Evolutionary conservation across 164 flowering plant genomes (phyloP), one percentile per base, ranked within the genome.

Genomic region (Aristolochia californica): DNA sequence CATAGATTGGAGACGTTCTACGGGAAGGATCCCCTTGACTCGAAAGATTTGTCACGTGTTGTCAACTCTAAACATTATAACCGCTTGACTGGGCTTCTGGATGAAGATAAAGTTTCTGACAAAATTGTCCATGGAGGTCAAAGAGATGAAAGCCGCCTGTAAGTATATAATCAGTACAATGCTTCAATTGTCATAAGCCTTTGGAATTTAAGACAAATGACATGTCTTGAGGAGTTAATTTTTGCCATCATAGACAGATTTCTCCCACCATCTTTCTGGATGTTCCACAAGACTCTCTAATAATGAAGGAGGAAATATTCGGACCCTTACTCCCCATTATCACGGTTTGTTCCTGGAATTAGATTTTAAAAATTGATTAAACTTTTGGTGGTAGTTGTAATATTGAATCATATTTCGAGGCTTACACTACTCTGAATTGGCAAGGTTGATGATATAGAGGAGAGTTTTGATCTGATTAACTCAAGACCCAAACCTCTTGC

Each of bases 321-420:
- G 98, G 98, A 48, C 98, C 98, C 5, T 71, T 93, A 56, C 94
- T 88, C 63, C 95, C 98, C 55, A 91, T 91, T 58, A 0, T 91
- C 57, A 77, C 78, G 65, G 98, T 91, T 70, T 59, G 78, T 53
- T 55, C 34, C 15, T 34, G 10, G 40, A 34, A 4, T 34, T 34
- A 34, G 40, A 34, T 28, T 1, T 9, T 34, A 34, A 34, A 34
- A 34, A 2, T 34, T 34, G n/a, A n/a, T n/a, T n/a, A n/a, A n/a
- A n/a, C n/a, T n/a, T n/a, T n/a, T n/a, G n/a, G 40, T 34, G 40
- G 7, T 34, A 7, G 10, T 34, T 34, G 5, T 4, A 34, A 12
- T 34, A 34, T 34, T 34, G 4, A 0, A 5, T 34, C 40, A 9
- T 8, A 2, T 12, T 8, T 12, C 1, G 40, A 34, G n/a, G 10